Evolutionary conservation across 2,329 filamentous ascomycete species (phyloP), one percentile per base, ranked within the genome.

Genomic region (Alternaria conjuncta): DNA sequence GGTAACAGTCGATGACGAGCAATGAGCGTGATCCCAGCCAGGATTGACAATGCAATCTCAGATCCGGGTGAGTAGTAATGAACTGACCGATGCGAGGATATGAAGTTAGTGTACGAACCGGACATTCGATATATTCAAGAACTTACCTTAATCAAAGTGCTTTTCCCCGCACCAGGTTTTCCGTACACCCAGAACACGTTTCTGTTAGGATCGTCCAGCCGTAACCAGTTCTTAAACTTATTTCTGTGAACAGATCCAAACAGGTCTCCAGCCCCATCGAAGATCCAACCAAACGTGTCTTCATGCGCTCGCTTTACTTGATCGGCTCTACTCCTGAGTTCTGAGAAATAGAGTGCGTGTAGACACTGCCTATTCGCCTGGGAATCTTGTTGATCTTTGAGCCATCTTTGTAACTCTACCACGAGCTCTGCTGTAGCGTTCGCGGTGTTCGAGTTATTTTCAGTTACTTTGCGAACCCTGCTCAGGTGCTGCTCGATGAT

Each of bases 121-220:
- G 11, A 30, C 28, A 6, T 13, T 30, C 11, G 28, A 13, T 30
- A 30, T 13, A 2, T 30, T 30, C 28, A 30, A 5, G 4, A 30
- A 30, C 28, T 6, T 30, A 30, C 28, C 28, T 30, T 79, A 55
- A 79, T 71, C 30, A 80, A 53, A 0, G 74, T 79, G 10, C 67
- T 74, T 46, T 81, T 81, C 1, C 79, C 78, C 1, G 76, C 73
- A 0, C 75, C 79, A 0, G 75, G 69, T 47, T 79, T 80, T 0
- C 77, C 78, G 12, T 64, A 69, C n/a, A 80, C 71, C 75, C 76
- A 80, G 60, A 75, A 80, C 87, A 66, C 21, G 20, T 66, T 63
- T 8, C 56, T 36, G 15, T 8, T 23, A 26, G 46, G 3, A 49
- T 26, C 46, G 21, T n/a, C 20, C 9, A 23, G 25, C n/a, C 25